Conservation (phyloP, 495 filamentous ascomycete species). For the Wilcoxina mikolae region DNA sequence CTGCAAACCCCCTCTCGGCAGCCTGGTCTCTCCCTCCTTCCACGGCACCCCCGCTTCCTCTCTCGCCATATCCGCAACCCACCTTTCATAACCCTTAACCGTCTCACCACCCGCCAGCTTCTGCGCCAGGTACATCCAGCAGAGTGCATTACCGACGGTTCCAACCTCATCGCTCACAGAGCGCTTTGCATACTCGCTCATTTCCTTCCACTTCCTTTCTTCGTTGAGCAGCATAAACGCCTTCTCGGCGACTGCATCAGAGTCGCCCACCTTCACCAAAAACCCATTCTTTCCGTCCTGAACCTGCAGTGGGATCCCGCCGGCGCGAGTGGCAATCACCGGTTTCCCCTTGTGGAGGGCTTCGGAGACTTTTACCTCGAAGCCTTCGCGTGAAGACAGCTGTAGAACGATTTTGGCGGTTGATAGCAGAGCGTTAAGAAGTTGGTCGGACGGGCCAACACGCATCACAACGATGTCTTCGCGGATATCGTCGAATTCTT, state of each 20-base stretch:
- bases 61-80: conserved; percentile 70
- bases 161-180: conserved; percentile 71
- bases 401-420: conserved; percentile 61
- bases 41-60: conserved; percentile 49
- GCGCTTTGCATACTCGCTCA: conserved; percentile 49
- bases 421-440: conserved; percentile 66
- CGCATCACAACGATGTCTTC: conserved; percentile 59
- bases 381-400: conserved; percentile 70
- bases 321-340: conserved; percentile 61
- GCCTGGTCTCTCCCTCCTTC: conserved; percentile 43
- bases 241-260: conserved; percentile 54
- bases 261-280: conserved; percentile 60
- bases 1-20: conserved; percentile 30
- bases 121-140: conserved; percentile 62
- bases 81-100: conserved; percentile 39
- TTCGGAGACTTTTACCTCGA: conserved; percentile 83
- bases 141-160: conserved; percentile 64
- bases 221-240: conserved; percentile 57
- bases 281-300: conserved; percentile 60
- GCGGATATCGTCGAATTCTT: conserved; percentile 37
- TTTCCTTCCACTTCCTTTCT: conserved; percentile 44
- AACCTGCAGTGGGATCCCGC: conserved; percentile 73
- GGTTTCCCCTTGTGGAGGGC: conserved; percentile 74
- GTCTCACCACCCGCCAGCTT: conserved; percentile 41
- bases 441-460: conserved; percentile 61